Evolutionary conservation across 768 basidiomycete genomes (phyloP).

Genomic region (Termitomyces sp.): DNA sequence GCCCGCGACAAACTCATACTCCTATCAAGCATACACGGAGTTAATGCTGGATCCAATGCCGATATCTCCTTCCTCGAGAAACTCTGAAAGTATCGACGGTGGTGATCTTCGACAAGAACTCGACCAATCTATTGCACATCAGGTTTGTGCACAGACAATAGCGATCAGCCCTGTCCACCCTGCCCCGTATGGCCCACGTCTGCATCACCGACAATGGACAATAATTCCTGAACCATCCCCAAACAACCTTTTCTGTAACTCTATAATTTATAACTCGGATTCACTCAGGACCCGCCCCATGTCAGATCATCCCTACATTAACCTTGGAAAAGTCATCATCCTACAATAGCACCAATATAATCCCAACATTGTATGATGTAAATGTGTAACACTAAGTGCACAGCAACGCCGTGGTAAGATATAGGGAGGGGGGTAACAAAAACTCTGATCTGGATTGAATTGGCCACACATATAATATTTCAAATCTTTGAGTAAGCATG

Average conservation of each 20-base stretch:
- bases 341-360: neutral
- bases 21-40: neutral
- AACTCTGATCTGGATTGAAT: neutral
- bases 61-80: neutral
- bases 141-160: neutral
- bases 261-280: too few species aligned
- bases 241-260: neutral
- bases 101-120: neutral
- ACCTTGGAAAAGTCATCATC: neutral
- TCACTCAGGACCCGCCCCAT: too few species aligned
- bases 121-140: neutral
- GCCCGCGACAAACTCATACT: neutral
- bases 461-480: neutral
- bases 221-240: neutral
- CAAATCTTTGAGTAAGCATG: neutral
- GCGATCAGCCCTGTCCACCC: neutral
- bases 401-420: too few species aligned
- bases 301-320: neutral
- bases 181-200: neutral
- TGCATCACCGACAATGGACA: neutral
- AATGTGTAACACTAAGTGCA: neutral
- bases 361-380: neutral
- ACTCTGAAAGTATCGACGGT: neutral
- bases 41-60: too few species aligned
- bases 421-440: too few species aligned